phyloP scores from a whole-genome alignment of 345 rosid genomes.

The Bretschneidera sinensis region DNA sequence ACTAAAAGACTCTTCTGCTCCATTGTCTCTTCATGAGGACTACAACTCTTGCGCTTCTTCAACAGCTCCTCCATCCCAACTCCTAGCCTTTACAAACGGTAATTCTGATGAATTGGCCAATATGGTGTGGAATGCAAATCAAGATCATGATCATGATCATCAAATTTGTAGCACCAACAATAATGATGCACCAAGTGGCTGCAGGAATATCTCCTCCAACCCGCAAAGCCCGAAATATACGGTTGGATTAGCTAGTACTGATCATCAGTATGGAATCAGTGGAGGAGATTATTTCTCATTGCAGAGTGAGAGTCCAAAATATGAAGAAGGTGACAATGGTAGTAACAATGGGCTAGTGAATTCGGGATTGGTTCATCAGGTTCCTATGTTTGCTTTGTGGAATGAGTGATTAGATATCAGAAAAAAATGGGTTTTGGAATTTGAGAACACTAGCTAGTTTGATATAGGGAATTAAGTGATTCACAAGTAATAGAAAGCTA shows the following conservation, averaged over 20 bases:
- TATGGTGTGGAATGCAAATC: constrained; percentile 32
- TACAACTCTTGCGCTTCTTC: too few species aligned
- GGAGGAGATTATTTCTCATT: constrained; percentile 25
- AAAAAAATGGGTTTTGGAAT: too few species aligned
- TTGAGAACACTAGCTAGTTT: too few species aligned
- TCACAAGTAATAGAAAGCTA: too few species aligned
- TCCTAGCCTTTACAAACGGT: constrained; percentile 24
- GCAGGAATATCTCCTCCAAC: too few species aligned
- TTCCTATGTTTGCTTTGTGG: constrained; percentile 63
- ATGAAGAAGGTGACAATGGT: constrained; percentile 25
- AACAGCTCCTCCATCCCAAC: too few species aligned
- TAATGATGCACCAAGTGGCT: too few species aligned
- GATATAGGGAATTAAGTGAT: too few species aligned
- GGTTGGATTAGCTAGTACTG: too few species aligned
- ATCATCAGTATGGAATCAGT: too few species aligned
- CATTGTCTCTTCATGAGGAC: constrained; percentile 29
- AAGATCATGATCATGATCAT: constrained; percentile 19
- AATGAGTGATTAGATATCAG: constrained; percentile 27
- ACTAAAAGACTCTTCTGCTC: constrained; percentile 26
- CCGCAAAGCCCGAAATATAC: too few species aligned
- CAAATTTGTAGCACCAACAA: too few species aligned
- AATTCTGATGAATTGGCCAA: constrained; percentile 36
- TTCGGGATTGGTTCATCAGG: constrained; percentile 41
- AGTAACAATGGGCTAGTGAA: constrained; percentile 23
- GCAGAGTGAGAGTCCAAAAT: constrained; percentile 28